Conservation (phyloP, 495 filamentous ascomycete species). For the Lophiotrema nucula region DNA sequence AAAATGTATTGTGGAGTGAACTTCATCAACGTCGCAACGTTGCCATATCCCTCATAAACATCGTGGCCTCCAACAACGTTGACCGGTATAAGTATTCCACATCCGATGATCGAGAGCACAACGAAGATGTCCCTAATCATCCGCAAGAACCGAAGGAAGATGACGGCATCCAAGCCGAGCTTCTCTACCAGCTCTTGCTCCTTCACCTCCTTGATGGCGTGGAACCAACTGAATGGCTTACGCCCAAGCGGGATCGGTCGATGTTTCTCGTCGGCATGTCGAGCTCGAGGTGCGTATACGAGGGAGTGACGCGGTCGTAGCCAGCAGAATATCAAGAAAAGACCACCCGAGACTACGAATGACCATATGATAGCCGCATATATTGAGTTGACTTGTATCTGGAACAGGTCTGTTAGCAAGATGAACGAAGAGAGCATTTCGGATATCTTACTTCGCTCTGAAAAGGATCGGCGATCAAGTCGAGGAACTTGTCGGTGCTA, state of each 20-base stretch:
- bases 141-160: constrained; percentile 83
- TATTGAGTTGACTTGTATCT: constrained; percentile 19
- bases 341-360: constrained; percentile 6
- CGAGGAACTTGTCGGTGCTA: constrained; percentile 24
- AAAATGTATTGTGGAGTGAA: constrained; percentile 12
- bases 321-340: constrained; percentile 25
- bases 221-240: constrained; percentile 82
- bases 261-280: constrained; percentile 56
- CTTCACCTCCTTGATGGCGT: constrained; percentile 68
- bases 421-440: neutral
- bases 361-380: constrained; percentile 15
- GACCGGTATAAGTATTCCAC: constrained; percentile 75
- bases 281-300: constrained; percentile 25
- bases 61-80: constrained; percentile 59
- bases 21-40: constrained; percentile 4
- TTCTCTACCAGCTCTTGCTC: constrained; percentile 72
- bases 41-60: constrained; percentile 7
- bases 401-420: neutral
- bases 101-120: constrained; percentile 67
- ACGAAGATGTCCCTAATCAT: constrained; percentile 91
- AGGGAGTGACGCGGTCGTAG: constrained; percentile 13
- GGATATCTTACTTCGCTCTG: constrained; percentile 9
- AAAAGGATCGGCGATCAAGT: constrained; percentile 30
- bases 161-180: constrained; percentile 80
- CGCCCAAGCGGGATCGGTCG: constrained; percentile 82